These are phyloP conservation scores for Coemansia sp. DNA, from an alignment of 192 early-diverging fungal genomes.

Conservation along the genomic window DNA sequence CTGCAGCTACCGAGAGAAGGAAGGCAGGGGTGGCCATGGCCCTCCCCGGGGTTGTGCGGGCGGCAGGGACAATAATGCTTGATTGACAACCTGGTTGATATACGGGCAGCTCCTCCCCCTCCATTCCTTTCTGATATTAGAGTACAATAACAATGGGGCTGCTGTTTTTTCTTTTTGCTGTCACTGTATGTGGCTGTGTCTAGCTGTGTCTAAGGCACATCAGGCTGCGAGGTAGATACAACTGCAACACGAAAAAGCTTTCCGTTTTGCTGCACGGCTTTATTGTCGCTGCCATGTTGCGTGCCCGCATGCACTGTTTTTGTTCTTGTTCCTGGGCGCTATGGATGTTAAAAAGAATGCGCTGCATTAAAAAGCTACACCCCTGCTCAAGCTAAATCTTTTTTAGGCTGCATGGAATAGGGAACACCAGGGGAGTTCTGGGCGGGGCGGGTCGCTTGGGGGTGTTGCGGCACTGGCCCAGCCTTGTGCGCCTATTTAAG, in stretches of 20 bases:
- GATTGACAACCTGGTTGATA: conserved; percentile 18
- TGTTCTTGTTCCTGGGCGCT: conserved; percentile 7
- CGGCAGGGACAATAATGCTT: conserved; percentile 5
- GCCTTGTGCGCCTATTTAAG: neutral
- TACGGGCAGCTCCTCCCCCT: neutral
- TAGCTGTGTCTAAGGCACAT: conserved; percentile 33
- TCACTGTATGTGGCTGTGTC: conserved; percentile 4
- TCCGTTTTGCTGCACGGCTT: conserved; percentile 30
- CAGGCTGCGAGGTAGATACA: conserved; percentile 7
- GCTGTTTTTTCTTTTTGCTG: conserved; percentile 1
- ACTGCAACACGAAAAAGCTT: conserved; percentile 13
- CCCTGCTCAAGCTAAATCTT: conserved; percentile 3
- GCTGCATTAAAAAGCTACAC: neutral
- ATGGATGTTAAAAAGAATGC: neutral
- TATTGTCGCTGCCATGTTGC: conserved; percentile 18
- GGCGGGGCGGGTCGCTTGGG: neutral
- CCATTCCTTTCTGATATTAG: conserved; percentile 17
- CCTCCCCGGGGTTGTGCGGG: neutral
- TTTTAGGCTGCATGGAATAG: neutral
- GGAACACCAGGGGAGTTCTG: neutral
- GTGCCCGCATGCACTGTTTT: conserved; percentile 10
- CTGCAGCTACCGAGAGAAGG: neutral
- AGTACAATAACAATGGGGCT: conserved; percentile 12
- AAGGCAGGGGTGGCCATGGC: neutral
- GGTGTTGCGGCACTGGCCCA: neutral